Evolutionary conservation across 2,329 filamentous ascomycete species (phyloP).

Genomic region (Westerdykella ornata): DNA sequence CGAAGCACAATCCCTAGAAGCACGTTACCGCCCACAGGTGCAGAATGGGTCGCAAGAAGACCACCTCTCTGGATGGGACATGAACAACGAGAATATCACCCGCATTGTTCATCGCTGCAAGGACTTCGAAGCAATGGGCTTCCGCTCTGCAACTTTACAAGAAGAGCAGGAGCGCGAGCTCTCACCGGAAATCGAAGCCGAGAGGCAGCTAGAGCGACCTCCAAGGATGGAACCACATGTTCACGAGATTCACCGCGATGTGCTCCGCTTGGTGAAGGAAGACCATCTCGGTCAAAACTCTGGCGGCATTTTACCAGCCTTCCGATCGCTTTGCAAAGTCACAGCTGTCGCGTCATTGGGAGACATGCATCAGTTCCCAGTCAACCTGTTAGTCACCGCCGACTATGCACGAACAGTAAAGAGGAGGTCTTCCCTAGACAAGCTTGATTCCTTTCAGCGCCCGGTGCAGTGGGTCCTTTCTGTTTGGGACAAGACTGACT

Average conservation of each 20-base stretch:
- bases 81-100: constrained; percentile 12
- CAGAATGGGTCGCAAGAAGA: background rate
- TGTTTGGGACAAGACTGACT: constrained; percentile 2
- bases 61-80: constrained; percentile 10
- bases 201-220: constrained; percentile 51
- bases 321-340: constrained; percentile 33
- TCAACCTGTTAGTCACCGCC: constrained; percentile 41
- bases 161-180: constrained; percentile 67
- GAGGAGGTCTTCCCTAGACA: constrained; percentile 2
- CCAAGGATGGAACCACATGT: constrained; percentile 31
- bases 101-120: constrained; percentile 17
- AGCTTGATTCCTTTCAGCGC: constrained; percentile 45
- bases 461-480: constrained; percentile 51
- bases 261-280: constrained; percentile 38
- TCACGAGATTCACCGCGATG: constrained; percentile 42
- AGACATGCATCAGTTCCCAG: constrained; percentile 33
- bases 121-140: constrained; percentile 21
- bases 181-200: constrained; percentile 56
- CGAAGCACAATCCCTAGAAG: constrained; percentile 48
- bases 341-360: constrained; percentile 40
- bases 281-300: constrained; percentile 28
- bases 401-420: constrained; percentile 49
- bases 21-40: constrained; percentile 45
- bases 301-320: constrained; percentile 40
- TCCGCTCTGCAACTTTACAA: constrained; percentile 40